Base-by-base conservation (phyloP, 257 asterid species). In the Galeopsis tetrahit region DNA sequence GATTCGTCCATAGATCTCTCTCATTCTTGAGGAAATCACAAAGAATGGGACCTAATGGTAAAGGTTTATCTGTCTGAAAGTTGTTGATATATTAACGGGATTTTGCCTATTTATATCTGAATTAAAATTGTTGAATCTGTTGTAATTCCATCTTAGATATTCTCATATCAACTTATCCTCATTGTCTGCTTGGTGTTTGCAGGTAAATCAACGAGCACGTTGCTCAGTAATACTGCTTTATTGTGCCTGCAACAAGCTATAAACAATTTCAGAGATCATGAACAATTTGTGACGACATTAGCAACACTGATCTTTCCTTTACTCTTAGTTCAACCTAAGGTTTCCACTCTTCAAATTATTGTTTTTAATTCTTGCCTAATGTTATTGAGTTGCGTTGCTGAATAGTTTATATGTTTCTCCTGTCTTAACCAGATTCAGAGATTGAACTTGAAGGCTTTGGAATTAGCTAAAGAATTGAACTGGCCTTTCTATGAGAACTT, bases 401-500 rank as follows among this genome's bases (percentile, higher is more conserved):
- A 70, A 64, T 83, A 42, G 49, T 66, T 48, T 72, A 34, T 60
- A 17, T 75, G 52, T 72, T 70, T 62, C 58, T 75, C 17, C 38
- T 58, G 76, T 71, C 75, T 34, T 52, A 58, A 70, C 75, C 91
- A 95, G 99, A 87, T 88, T 56, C 84, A 78, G 69, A 82, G 77
- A 69, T 66, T 83, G 62, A 91, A 88, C 82, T 69, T 86, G 88
- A 85, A 90, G 83, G 95, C 93, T 43, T 72, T 95, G 90, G 89
- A 86, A 76, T 72, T 90, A 44, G 93, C 90, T 69, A 88, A 80
- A 78, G 89, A 82, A 74, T 56, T 90, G 63, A 85, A 85, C 59
- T 95, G 98, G 93, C 88, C 98, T 64, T 82, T 87, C 65, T 95
- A 78, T 74, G 82, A 72, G 80, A 88, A 83, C 75, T 83, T 91